Base-by-base conservation (phyloP, 306 rosid genomes). In the Fragaria ananassa region DNA sequence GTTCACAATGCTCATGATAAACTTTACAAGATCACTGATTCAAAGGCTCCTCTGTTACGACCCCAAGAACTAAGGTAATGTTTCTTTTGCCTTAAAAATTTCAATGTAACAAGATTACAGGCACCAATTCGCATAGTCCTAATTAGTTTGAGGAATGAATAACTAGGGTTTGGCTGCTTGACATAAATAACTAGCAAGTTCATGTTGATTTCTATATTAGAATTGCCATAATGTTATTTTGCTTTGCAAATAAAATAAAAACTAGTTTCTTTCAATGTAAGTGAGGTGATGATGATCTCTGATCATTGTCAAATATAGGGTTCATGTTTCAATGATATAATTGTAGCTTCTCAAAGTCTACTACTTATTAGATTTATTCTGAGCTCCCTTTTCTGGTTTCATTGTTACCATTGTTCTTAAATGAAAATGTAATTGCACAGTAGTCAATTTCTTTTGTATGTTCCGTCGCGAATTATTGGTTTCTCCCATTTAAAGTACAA, bases 41-140 rank as follows among this genome's bases (percentile, higher is more conserved):
- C 74, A 49, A 70, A 49, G 25, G 61, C 54, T 51, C 74, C 74
- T 5, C 53, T 70, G 74, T 17, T 70, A 34, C 42, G 74, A 1
- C 74, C 74, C 25, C 74, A 18, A 34, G 74, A 70, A 49, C 74
- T 70, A 0, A 70, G 74, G 74, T 70, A 70, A 69, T 19, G 11
- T 56, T 19, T 15, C 23, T 70, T 49, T 27, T 17, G 14, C 58
- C n/a, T 70, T n/a, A 50, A 1, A 15, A 4, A 1, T 23, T 5
- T 68, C 11, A 6, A 31, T 35, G 23, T 65, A 25, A 37, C 70
- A 8, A 18, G 15, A 37, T 27, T 35, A 39, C 47, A 62, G 3
- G 19, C 68, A 65, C 49, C 29, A 19, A 17, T 37, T 18, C 37
- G 13, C 46, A 10, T 65, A 18, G 25, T 39, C 14, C 27, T 8